Evolutionary conservation across 2,329 filamentous ascomycete species (phyloP).

Genomic region (Penicillium capsulatum): DNA sequence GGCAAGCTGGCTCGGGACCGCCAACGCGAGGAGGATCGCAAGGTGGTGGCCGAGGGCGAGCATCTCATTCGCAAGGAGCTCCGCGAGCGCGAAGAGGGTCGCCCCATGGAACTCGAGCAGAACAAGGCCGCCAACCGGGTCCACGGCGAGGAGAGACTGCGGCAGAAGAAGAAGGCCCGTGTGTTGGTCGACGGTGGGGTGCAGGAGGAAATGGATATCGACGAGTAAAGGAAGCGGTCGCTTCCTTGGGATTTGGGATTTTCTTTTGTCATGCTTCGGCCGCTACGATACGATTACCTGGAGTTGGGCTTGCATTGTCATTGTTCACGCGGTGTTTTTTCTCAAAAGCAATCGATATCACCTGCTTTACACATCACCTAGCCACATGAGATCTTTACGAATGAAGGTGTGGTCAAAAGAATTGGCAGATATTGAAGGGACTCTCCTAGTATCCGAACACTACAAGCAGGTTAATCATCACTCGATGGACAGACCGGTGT

Average conservation of each 20-base stretch:
- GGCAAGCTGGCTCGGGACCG: constrained; percentile 71
- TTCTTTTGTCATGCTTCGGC: constrained; percentile 17
- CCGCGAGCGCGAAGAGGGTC: constrained; percentile 53
- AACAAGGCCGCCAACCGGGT: constrained; percentile 36
- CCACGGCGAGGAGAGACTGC: constrained; percentile 40
- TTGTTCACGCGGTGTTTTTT: constrained; percentile 21
- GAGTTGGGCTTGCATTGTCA: constrained; percentile 26
- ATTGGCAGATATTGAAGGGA: too few relatives aligned
- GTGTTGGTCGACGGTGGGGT: constrained; percentile 44
- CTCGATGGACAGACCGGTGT: too few relatives aligned
- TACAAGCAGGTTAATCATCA: too few relatives aligned
- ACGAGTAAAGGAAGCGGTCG: constrained; percentile 30
- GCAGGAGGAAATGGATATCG: constrained; percentile 47
- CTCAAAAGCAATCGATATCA: constrained; percentile 27
- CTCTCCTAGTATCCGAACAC: too few relatives aligned
- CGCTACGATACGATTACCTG: constrained; percentile 26
- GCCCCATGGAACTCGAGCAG: constrained; percentile 32
- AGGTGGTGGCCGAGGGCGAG: constrained; percentile 85
- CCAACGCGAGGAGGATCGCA: constrained; percentile 73
- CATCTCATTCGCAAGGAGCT: constrained; percentile 77
- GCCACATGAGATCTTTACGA: constrained; percentile 2
- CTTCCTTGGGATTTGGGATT: constrained; percentile 3
- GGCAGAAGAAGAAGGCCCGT: constrained; percentile 44
- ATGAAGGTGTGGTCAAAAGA: too few relatives aligned
- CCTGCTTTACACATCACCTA: constrained; percentile 12